Percentiles rank a stretch among this genome's conserved stretches.
These are phyloP conservation scores for Volvariella surrecta DNA, from an alignment of 1,284 basidiomycete species.

Conservation along the genomic window DNA sequence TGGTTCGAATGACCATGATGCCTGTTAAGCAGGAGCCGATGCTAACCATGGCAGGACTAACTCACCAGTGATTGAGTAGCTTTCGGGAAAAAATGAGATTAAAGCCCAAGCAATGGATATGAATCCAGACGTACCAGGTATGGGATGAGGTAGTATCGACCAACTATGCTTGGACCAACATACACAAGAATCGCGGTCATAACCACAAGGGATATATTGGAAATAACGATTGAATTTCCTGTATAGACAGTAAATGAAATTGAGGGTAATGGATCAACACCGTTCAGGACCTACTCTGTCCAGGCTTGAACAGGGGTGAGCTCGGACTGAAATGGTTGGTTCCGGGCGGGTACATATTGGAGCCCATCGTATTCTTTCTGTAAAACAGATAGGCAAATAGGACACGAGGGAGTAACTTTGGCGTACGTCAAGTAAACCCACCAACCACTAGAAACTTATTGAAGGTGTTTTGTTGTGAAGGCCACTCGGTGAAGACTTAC, in stretches of 20 bases:
- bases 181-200: constrained; percentile 30
- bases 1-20: too few relatives aligned
- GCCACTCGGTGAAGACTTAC: constrained; percentile 24
- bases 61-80: constrained; percentile 32
- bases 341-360: constrained; percentile 53
- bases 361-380: constrained; percentile 57
- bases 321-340: constrained; percentile 43
- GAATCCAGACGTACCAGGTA: constrained; percentile 39
- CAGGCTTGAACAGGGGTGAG: constrained; percentile 30
- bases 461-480: neutral
- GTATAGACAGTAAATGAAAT: constrained; percentile 25
- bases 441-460: constrained; percentile 40
- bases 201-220: constrained; percentile 30
- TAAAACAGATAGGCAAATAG: constrained; percentile 1
- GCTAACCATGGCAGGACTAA: neutral
- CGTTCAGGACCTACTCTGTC: constrained; percentile 20
- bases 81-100: constrained; percentile 8
- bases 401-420: neutral
- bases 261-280: neutral
- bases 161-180: constrained; percentile 30
- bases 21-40: too few relatives aligned
- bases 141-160: constrained; percentile 38
- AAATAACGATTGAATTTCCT: constrained; percentile 35
- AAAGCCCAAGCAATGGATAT: neutral
- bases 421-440: constrained; percentile 56